Conservation (phyloP, 2,329 filamentous ascomycete species). For the Epichloe festucae region DNA sequence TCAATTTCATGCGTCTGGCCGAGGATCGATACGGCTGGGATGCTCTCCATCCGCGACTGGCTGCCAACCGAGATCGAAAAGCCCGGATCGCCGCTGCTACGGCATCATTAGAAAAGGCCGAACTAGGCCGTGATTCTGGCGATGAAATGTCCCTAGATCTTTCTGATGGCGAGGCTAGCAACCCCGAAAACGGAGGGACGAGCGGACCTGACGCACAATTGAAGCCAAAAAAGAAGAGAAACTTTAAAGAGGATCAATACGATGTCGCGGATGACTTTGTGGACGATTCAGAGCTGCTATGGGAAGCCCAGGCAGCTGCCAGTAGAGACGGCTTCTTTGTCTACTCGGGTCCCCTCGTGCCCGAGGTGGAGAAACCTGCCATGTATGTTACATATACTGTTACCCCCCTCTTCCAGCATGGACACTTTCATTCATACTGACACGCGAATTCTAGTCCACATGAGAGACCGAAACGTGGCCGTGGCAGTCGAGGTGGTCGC, state of each 20-base stretch:
- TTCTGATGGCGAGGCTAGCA: slow-evolving; percentile 66
- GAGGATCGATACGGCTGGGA: slow-evolving; percentile 92
- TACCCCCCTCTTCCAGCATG: not conserved
- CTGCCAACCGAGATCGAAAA: slow-evolving; percentile 76
- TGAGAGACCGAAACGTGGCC: slow-evolving; percentile 57
- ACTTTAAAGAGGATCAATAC: slow-evolving; percentile 71
- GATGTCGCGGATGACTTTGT: slow-evolving; percentile 75
- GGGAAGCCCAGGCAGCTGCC: slow-evolving; percentile 90
- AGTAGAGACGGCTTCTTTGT: slow-evolving; percentile 97
- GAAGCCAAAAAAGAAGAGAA: slow-evolving; percentile 66
- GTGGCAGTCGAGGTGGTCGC: slow-evolving; percentile 37
- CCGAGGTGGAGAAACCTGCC: slow-evolving; percentile 66
- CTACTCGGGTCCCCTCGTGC: slow-evolving; percentile 82
- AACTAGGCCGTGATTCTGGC: slow-evolving; percentile 52
- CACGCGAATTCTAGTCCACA: slow-evolving; percentile 42
- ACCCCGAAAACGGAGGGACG: slow-evolving; percentile 64
- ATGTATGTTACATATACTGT: slow-evolving; percentile 18
- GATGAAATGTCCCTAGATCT: slow-evolving; percentile 78
- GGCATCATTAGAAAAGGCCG: slow-evolving; percentile 68
- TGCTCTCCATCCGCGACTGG: slow-evolving; percentile 79
- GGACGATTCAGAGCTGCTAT: slow-evolving; percentile 87
- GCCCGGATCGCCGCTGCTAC: slow-evolving; percentile 79
- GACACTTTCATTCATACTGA: not conserved
- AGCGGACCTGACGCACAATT: slow-evolving; percentile 49
- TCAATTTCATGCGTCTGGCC: slow-evolving; percentile 90